Conservation (phyloP, 75 land plant species). For the Sequoia sempervirens region DNA sequence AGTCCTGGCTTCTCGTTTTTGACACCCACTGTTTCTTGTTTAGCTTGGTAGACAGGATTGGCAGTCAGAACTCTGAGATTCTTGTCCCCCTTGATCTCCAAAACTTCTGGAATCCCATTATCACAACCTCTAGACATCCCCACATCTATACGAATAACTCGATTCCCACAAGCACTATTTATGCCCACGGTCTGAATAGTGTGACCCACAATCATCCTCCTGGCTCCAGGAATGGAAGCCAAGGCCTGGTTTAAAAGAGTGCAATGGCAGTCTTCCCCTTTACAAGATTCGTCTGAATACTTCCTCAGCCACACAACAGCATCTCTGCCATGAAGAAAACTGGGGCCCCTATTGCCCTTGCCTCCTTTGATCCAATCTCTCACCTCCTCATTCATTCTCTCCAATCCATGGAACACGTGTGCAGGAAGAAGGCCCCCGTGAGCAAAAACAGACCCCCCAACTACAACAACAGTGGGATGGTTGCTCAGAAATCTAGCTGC, state of each 20-base stretch:
- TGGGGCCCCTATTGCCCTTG: conserved; percentile 31
- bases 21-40: neutral
- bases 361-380: conserved; percentile 76
- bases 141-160: conserved; percentile 90
- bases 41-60: conserved; percentile 20
- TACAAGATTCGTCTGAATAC: conserved; percentile 48
- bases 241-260: conserved; percentile 45
- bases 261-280: conserved; percentile 60
- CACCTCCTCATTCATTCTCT: conserved; percentile 83
- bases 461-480: conserved; percentile 65
- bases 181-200: conserved; percentile 84
- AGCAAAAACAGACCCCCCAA: conserved; percentile 85
- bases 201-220: conserved; percentile 96
- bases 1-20: conserved; percentile 18
- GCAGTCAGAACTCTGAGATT: conserved; percentile 54
- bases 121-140: conserved; percentile 89
- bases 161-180: conserved; percentile 70
- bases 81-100: conserved; percentile 66
- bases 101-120: conserved; percentile 81
- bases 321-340: conserved; percentile 46
- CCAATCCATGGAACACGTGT: conserved; percentile 72
- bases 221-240: conserved; percentile 62
- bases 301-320: conserved; percentile 83
- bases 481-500: conserved; percentile 47
- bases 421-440: conserved; percentile 81